Evolutionary conservation across 345 rosid species (phyloP), one percentile per base, ranked within the genome.

Genomic region (Carallia pectinifolia): DNA sequence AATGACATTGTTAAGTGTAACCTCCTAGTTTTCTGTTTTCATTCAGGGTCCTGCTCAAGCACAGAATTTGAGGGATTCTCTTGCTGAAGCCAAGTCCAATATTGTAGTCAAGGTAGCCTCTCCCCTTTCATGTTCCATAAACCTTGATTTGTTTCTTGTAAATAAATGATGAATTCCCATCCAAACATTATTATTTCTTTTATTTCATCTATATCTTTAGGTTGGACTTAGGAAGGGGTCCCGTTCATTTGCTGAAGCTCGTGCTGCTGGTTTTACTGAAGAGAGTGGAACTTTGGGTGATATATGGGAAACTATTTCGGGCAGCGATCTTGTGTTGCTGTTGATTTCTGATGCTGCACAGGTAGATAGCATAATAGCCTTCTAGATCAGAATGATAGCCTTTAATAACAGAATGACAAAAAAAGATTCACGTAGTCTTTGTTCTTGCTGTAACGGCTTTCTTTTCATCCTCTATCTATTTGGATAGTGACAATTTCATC

Each of bases 341-440:
- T 76, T 93, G 85, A 90, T 93, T 71, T 93, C 98, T 65, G 94
- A 93, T 85, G 90, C 97, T 71, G 97, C 98, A 55, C 98, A 90
- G 89, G 98, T 90, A 67, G 64, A 71, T 58, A 52, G 6, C 36
- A 3, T 44, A 55, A 7, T 19, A 53, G 33, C 34, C 2, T 39
- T 3, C n/a, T 19, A n/a, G 6, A 39, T 7, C 7, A 2, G 13
- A 39, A 39, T 39, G 40, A 38, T 38, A 23, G 34, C 34, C 34
- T 23, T 23, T 23, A 23, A 23, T 23, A 33, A 33, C 2, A 33
- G 34, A 33, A 33, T 23, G 23, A 33, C 2, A 9, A 39, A 9
- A 39, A 39, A 39, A 39, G 47, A 39, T 39, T 39, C 13, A 39
- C 8, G 47, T 39, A 39, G 47, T 2, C 1, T 39, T 39, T 39